These are phyloP conservation scores for Tuber aestivum DNA, from an alignment of 495 filamentous ascomycete species.

Conservation along the genomic window DNA sequence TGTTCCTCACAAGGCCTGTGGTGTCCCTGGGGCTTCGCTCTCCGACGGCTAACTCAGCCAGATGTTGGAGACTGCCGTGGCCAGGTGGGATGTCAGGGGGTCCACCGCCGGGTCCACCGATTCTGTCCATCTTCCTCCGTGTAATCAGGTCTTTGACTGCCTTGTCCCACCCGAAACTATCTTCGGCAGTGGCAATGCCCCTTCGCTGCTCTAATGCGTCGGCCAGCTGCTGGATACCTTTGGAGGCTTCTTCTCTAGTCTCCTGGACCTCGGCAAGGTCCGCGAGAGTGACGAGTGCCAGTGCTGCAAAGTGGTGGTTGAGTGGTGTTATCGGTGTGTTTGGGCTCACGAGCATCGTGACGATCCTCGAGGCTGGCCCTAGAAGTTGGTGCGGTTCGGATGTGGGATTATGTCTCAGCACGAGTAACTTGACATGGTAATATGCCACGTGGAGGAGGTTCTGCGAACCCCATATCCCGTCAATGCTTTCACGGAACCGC, in stretches of 20 bases:
- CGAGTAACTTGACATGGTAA: slow-evolving; percentile 64
- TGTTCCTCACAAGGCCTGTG: slow-evolving; percentile 13
- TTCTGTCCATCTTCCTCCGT: slow-evolving; percentile 29
- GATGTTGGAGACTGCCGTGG: slow-evolving; percentile 39
- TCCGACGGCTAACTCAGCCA: slow-evolving; percentile 41
- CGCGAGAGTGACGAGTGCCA: slow-evolving; percentile 62
- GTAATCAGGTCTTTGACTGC: slow-evolving; percentile 38
- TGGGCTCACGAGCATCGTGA: slow-evolving; percentile 52
- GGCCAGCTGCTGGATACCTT: slow-evolving; percentile 39
- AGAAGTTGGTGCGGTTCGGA: slow-evolving; percentile 58
- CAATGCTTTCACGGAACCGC: slow-evolving; percentile 42
- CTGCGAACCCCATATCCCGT: slow-evolving; percentile 36
- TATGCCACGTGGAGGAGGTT: slow-evolving; percentile 61
- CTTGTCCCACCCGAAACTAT: slow-evolving; percentile 36
- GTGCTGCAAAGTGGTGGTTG: slow-evolving; percentile 64
- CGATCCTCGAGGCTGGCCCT: slow-evolving; percentile 55
- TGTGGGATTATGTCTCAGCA: slow-evolving; percentile 54
- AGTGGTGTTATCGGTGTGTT: slow-evolving; percentile 58
- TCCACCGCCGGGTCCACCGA: slow-evolving; percentile 19
- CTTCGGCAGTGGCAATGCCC: slow-evolving; percentile 28
- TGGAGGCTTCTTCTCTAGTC: slow-evolving; percentile 42
- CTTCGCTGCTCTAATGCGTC: slow-evolving; percentile 32
- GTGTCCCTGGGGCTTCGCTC: slow-evolving; percentile 37
- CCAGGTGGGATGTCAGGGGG: slow-evolving; percentile 26
- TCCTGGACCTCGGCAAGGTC: slow-evolving; percentile 53